A percentile compares a stretch with the other conserved stretches of the same genome.
Conservation (phyloP, 1,284 basidiomycete genomes). For the Tilletia setariae region DNA sequence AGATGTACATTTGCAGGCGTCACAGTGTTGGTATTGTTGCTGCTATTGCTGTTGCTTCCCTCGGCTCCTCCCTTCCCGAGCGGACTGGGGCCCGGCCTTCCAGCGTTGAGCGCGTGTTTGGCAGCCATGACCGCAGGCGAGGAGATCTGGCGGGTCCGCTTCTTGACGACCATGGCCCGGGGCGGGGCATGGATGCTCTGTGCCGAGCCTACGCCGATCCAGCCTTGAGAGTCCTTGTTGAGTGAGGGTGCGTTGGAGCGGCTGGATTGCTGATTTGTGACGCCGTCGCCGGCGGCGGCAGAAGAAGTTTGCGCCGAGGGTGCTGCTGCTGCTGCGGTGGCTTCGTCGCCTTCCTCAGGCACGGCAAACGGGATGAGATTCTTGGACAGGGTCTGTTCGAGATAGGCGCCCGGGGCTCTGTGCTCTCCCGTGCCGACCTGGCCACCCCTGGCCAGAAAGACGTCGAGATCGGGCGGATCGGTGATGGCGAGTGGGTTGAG, state of each 20-base stretch:
- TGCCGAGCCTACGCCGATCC: slow-evolving; percentile 3
- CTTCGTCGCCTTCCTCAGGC: neutral
- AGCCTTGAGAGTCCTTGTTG: slow-evolving; percentile 10
- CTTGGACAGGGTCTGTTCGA: slow-evolving; percentile 4
- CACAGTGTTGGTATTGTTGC: neutral
- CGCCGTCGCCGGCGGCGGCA: too few relatives aligned
- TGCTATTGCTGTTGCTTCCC: too few relatives aligned
- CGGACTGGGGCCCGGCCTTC: slow-evolving; percentile 3
- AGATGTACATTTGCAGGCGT: slow-evolving; percentile 7
- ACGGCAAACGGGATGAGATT: slow-evolving; percentile 10
- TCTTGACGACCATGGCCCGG: neutral
- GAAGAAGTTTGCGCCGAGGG: too few relatives aligned
- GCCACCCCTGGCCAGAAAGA: slow-evolving; percentile 20
- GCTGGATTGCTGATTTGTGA: too few relatives aligned
- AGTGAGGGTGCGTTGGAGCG: neutral
- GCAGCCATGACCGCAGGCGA: slow-evolving; percentile 1
- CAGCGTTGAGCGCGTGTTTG: neutral
- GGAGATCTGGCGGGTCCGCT: neutral
- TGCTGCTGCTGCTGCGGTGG: too few relatives aligned
- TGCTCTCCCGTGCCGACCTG: slow-evolving; percentile 24
- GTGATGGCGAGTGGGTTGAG: slow-evolving; percentile 34
- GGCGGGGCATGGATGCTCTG: slow-evolving; percentile 9
- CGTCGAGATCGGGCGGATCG: slow-evolving; percentile 26
- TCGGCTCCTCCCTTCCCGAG: neutral
- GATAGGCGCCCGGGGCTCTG: slow-evolving; percentile 2